phyloP scores from a whole-genome alignment of 768 basidiomycete species.

The Kwoniella botswanensis region DNA sequence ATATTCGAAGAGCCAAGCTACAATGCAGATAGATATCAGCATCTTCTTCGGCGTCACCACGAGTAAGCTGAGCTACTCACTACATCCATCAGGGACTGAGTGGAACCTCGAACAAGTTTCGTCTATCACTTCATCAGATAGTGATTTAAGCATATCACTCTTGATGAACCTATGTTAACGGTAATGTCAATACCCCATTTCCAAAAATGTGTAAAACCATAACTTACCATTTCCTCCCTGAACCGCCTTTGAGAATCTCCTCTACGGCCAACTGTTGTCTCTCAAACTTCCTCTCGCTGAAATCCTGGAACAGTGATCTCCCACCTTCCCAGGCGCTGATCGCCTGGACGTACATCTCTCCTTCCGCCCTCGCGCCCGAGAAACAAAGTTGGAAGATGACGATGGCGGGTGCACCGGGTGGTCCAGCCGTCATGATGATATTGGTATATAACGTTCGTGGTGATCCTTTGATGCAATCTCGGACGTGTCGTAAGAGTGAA shows the following conservation, averaged over 20 bases:
- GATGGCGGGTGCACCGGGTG: constrained; percentile 78
- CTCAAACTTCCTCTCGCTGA: constrained; percentile 85
- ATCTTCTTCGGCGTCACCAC: background rate
- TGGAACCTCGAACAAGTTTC: constrained; percentile 80
- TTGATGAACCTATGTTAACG: constrained; percentile 74
- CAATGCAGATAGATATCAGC: background rate
- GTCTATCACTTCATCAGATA: constrained; percentile 85
- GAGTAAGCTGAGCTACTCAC: constrained; percentile 63
- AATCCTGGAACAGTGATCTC: constrained; percentile 82
- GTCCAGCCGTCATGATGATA: constrained; percentile 86
- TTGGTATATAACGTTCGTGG: constrained; percentile 88
- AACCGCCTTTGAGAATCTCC: constrained; percentile 75
- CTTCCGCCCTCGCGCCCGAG: constrained; percentile 73
- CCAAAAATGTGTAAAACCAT: background rate
- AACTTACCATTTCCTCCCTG: constrained; percentile 65
- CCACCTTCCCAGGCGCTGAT: constrained; percentile 90
- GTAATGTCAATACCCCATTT: background rate
- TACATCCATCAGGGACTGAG: constrained; percentile 85
- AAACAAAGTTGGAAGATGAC: constrained; percentile 89
- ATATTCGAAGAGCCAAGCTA: constrained; percentile 88
- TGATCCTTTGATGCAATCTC: constrained; percentile 88
- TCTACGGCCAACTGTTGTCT: constrained; percentile 91
- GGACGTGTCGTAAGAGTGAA: constrained; percentile 85
- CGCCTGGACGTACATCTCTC: constrained; percentile 75
- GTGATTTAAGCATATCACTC: constrained; percentile 76